Conservation (phyloP, 495 filamentous ascomycete species). For the Mytilinidion resinicola region DNA sequence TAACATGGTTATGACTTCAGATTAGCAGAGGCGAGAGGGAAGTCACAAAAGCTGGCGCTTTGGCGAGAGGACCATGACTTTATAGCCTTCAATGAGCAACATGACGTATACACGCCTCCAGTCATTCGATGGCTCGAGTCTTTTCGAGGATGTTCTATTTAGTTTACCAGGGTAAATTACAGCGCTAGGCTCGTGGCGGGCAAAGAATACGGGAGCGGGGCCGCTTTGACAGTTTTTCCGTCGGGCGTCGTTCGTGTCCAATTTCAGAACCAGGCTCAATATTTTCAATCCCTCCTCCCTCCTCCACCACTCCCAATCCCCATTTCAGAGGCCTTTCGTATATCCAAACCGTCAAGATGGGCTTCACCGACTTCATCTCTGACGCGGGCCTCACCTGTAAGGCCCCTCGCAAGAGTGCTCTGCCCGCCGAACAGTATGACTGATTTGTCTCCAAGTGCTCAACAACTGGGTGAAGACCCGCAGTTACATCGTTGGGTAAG, state of each 20-base stretch:
- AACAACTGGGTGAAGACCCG: conserved; percentile 85
- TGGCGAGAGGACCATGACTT: no score
- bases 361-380: conserved; percentile 87
- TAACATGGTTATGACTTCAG: conserved; percentile 21
- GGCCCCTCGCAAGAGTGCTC: conserved; percentile 27
- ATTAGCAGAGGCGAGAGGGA: background rate
- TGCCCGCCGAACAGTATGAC: background rate
- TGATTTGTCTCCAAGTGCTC: conserved; percentile 54
- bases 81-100: no score
- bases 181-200: no score
- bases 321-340: background rate
- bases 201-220: no score
- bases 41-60: no score
- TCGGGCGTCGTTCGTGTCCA: background rate
- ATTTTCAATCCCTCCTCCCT: conserved; percentile 1
- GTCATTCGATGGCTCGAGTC: no score
- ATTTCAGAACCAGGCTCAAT: background rate
- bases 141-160: no score
- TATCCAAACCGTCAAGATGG: conserved; percentile 57
- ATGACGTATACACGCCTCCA: no score
- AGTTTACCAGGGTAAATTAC: no score
- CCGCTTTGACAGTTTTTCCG: conserved; percentile 2
- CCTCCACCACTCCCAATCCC: background rate
- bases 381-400: conserved; percentile 81
- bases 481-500: conserved; percentile 91